Evolutionary conservation across 2,329 filamentous ascomycete species (phyloP).

Genomic region (Fusarium euwallaceae): DNA sequence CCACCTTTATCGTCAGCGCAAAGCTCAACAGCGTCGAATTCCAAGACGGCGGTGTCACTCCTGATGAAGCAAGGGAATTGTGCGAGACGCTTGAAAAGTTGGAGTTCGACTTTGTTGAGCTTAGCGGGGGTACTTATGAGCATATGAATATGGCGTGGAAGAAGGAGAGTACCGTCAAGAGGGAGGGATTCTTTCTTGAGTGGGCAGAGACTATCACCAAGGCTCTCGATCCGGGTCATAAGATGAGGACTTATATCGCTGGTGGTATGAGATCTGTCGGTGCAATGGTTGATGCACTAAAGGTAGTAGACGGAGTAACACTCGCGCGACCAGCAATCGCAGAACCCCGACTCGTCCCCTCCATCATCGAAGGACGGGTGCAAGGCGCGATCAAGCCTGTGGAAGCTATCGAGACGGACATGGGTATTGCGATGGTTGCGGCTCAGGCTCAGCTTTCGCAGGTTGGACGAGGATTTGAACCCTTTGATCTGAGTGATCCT

Average conservation of each 20-base stretch:
- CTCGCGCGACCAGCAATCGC: slow-evolving; percentile 57
- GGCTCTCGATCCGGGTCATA: slow-evolving; percentile 46
- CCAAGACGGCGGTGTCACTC: slow-evolving; percentile 64
- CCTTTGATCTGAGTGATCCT: slow-evolving; percentile 43
- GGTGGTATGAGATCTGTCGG: slow-evolving; percentile 67
- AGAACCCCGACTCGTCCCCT: slow-evolving; percentile 50
- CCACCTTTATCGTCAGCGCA: slow-evolving; percentile 61
- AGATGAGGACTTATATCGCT: slow-evolving; percentile 69
- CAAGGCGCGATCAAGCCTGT: slow-evolving; percentile 32
- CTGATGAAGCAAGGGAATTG: slow-evolving; percentile 64
- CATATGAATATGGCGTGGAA: slow-evolving; percentile 62
- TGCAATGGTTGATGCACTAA: slow-evolving; percentile 70
- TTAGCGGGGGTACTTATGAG: slow-evolving; percentile 72
- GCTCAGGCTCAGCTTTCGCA: slow-evolving; percentile 39
- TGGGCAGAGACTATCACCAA: slow-evolving; percentile 66
- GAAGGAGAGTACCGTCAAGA: slow-evolving; percentile 65
- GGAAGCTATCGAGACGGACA: slow-evolving; percentile 29
- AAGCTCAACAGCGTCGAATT: slow-evolving; percentile 71
- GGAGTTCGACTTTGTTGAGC: slow-evolving; percentile 69
- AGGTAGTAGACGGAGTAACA: slow-evolving; percentile 70
- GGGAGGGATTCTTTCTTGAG: slow-evolving; percentile 71
- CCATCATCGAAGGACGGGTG: slow-evolving; percentile 45
- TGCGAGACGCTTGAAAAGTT: slow-evolving; percentile 61
- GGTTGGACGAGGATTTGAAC: slow-evolving; percentile 41
- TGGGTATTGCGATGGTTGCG: slow-evolving; percentile 10